Base-by-base conservation (phyloP, 1,139 yeast genomes). In the Candida sojae region DNA sequence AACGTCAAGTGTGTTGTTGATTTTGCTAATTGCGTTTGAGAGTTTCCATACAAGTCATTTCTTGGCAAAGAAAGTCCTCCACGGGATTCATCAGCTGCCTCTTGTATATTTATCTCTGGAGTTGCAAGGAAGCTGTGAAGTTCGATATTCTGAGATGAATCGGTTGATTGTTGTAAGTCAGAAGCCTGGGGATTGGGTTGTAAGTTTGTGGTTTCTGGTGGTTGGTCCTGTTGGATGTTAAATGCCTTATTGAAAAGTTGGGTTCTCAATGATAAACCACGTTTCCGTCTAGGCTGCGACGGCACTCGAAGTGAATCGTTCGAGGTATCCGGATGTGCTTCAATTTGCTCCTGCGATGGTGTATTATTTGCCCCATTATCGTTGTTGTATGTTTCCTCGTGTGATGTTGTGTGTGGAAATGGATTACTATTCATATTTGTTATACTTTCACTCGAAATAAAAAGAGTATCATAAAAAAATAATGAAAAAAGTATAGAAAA, bases 261-360 rank as follows among this genome's bases (percentile, higher is more conserved):
- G 0, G 91, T 79, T 56, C 96, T 75, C 47, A 88, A 68, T 3
- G 93, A 86, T 51, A 85, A 82, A 0, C 95, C 92, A 60, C 96
- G 71, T 53, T 80, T 82, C 53, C 93, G 72, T 43, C 79, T 66
- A 4, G 62, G 68, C 5, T 68, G 69, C 6, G 68, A 61, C 29
- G 59, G 49, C 10, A 47, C 49, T 37, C 34, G 44, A 25, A 46
- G 44, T 8, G 46, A 39, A 21, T 31, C 23, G 31, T 33, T 34
- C 2, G 28, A 12, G 7, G 35, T 28, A 21, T 32, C 23, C 5
- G 12, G 37, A 36, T 6, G 11, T 25, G 9, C 4, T 3, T 36
- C 30, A 6, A 17, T 25, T 12, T 25, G 39, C 6, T 25, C 30
- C n/a, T 25, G 17, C 1, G 38, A 1, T 12, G 9, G n/a, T 10